phyloP scores from a whole-genome alignment of 2,329 filamentous ascomycete species.

The Cladophialophora immunda region DNA sequence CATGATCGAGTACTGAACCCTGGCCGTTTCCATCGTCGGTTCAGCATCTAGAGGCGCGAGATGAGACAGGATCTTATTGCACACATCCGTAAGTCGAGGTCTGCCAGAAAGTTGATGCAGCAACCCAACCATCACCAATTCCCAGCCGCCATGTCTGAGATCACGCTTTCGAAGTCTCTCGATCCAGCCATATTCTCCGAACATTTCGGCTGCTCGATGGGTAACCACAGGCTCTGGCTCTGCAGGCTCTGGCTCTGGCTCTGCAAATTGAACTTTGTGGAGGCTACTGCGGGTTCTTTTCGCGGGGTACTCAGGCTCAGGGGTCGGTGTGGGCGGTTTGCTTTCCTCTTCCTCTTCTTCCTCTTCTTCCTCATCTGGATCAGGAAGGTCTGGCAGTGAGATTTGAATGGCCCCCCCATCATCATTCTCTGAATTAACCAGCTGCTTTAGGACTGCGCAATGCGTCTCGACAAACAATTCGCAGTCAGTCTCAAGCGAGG shows the following conservation, averaged over 20 bases:
- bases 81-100: constrained; percentile 72
- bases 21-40: constrained; percentile 77
- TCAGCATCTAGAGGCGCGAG: constrained; percentile 82
- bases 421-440: constrained; percentile 78
- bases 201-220: constrained; percentile 74
- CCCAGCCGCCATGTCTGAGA: constrained; percentile 87
- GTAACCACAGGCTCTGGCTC: constrained; percentile 49
- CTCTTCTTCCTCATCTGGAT: constrained; percentile 74
- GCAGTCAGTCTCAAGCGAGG: constrained; percentile 76
- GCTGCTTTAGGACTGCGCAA: constrained; percentile 85
- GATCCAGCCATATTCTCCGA: constrained; percentile 81
- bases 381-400: constrained; percentile 76
- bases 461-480: constrained; percentile 91
- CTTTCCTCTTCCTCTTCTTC: constrained; percentile 67
- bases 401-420: constrained; percentile 80
- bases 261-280: constrained; percentile 76
- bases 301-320: constrained; percentile 75
- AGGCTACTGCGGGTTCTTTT: constrained; percentile 84
- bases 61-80: constrained; percentile 79
- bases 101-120: constrained; percentile 84
- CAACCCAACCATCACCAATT: constrained; percentile 85
- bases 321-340: constrained; percentile 64
- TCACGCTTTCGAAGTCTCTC: constrained; percentile 83
- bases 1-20: constrained; percentile 74
- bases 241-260: constrained; percentile 60